phyloP scores from a whole-genome alignment of 1,284 basidiomycete genomes.

The Puccinia triticina region DNA sequence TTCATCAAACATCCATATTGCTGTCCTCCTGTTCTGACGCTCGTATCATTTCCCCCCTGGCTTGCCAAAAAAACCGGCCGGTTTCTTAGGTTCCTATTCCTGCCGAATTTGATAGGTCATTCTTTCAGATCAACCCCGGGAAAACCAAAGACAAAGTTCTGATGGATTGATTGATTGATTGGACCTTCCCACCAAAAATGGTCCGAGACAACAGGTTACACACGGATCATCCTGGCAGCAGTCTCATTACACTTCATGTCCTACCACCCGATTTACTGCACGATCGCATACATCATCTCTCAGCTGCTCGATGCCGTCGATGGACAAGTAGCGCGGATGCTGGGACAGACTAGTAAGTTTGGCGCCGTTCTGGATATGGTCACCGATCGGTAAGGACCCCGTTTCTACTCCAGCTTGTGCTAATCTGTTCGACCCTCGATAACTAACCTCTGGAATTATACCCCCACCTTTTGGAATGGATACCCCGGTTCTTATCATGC shows the following conservation, averaged over 20 bases:
- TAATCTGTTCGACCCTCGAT: neutral
- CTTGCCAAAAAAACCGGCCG: too few species aligned
- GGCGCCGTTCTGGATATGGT: conserved; percentile 99
- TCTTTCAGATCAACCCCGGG: conserved; percentile 42
- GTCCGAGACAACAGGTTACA: conserved; percentile 70
- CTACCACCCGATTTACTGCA: conserved; percentile 89
- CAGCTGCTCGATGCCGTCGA: conserved; percentile 94
- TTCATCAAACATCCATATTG: neutral
- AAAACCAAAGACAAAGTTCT: neutral
- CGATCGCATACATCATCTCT: conserved; percentile 85
- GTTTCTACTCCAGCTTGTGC: neutral
- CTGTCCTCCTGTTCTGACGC: neutral
- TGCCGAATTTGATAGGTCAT: conserved; percentile 91
- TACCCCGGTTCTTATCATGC: neutral
- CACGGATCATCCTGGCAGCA: conserved; percentile 85
- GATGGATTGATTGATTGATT: too few species aligned
- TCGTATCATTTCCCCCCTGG: neutral
- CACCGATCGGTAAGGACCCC: conserved; percentile 77
- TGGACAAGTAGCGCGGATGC: conserved; percentile 84
- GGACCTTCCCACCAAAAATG: conserved; percentile 14
- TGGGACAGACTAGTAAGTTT: conserved; percentile 91
- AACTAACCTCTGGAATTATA: too few species aligned
- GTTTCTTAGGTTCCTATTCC: conserved; percentile 73
- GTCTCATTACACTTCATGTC: conserved; percentile 91
- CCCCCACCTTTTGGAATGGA: neutral